Percentiles rank a stretch among this genome's conserved stretches.
Evolutionary conservation across 495 filamentous ascomycete genomes (phyloP).

Genomic region (Penicillium psychrofluorescens): DNA sequence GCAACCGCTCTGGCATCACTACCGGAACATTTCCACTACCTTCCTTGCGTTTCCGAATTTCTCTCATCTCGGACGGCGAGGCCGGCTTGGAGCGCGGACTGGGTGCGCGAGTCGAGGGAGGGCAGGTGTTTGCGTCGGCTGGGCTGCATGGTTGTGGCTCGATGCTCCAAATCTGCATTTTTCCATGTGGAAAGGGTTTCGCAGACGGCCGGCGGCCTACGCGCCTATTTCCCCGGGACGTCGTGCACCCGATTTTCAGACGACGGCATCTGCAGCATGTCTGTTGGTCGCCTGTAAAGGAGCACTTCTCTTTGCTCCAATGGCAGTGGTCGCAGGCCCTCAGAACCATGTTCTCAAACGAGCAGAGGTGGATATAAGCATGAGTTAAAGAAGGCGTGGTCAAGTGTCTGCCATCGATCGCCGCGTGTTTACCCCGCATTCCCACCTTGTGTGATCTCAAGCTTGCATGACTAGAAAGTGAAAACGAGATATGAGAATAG

Average conservation of each 20-base stretch:
- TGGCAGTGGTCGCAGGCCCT: slow-evolving; percentile 21
- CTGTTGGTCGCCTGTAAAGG: slow-evolving; percentile 9
- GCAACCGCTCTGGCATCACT: slow-evolving; percentile 13
- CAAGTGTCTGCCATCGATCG: too few species aligned
- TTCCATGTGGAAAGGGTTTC: slow-evolving; percentile 10
- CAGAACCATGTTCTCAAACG: slow-evolving; percentile 12
- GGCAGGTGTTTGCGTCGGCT: slow-evolving; percentile 1
- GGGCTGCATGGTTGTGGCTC: slow-evolving; percentile 3
- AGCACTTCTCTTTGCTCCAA: slow-evolving; percentile 18
- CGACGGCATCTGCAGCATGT: slow-evolving; percentile 19
- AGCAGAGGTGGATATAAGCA: not conserved
- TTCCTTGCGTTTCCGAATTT: not conserved
- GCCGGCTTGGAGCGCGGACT: slow-evolving; percentile 3
- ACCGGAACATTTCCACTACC: not conserved
- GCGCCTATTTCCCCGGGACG: slow-evolving; percentile 15
- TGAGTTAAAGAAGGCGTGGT: too few species aligned
- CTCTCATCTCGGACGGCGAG: slow-evolving; percentile 1
- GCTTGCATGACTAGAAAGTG: too few species aligned
- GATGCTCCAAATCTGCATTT: slow-evolving; percentile 15
- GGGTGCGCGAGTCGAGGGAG: not conserved
- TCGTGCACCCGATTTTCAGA: slow-evolving; percentile 15
- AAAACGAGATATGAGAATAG: too few species aligned
- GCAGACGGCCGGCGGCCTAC: slow-evolving; percentile 12
- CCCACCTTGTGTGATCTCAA: too few species aligned
- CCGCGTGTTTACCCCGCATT: too few species aligned